Conservation (phyloP, 208 protist species). For the Trypanosomatidae sp. region DNA sequence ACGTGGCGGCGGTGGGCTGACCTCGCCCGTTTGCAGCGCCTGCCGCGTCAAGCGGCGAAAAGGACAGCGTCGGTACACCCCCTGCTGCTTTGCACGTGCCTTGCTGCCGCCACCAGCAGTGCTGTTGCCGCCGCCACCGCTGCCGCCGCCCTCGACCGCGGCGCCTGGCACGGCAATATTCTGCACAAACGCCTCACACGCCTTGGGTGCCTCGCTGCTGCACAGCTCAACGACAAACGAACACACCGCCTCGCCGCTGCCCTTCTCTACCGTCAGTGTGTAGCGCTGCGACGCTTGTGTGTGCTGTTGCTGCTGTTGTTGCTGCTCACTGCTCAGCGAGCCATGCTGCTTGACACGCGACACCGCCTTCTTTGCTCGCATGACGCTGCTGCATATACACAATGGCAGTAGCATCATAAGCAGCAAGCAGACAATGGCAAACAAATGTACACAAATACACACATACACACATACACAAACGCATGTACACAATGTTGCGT, state of each 20-base stretch:
- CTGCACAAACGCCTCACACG: constrained; percentile 55
- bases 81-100: too few species aligned
- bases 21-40: constrained; percentile 64
- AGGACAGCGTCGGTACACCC: constrained; percentile 32
- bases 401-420: neutral
- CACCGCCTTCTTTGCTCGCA: neutral
- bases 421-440: too few species aligned
- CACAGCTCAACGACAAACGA: constrained; percentile 12
- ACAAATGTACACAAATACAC: too few species aligned
- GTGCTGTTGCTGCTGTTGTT: constrained; percentile 12
- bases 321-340: constrained; percentile 2
- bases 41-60: constrained; percentile 46
- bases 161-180: too few species aligned
- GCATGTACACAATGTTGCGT: too few species aligned
- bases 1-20: constrained; percentile 14
- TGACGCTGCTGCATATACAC: neutral
- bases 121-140: too few species aligned
- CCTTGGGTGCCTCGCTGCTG: constrained; percentile 29
- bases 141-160: too few species aligned
- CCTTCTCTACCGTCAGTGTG: too few species aligned
- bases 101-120: too few species aligned
- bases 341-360: neutral
- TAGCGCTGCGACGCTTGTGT: constrained; percentile 17
- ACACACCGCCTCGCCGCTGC: neutral
- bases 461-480: too few species aligned